Base-by-base conservation (phyloP, 2,329 filamentous ascomycete species). In the Trichothecium sympodiale region DNA sequence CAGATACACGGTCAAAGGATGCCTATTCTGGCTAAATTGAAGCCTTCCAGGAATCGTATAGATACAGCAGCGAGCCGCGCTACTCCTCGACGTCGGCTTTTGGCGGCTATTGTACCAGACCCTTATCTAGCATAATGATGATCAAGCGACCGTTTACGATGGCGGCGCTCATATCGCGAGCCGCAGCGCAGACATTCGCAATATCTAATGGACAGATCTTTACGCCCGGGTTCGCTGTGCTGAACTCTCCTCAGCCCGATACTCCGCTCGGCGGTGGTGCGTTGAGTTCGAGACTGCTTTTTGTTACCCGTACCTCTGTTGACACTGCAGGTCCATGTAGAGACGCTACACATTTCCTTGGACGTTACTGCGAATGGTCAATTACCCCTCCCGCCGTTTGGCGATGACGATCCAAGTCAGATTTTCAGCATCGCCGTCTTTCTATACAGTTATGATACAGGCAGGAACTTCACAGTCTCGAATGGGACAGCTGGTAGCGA, bases 361-460 rank as follows among this genome's bases (percentile, higher is more conserved):
- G 79, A 83, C 45, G 69, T 83, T 17, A 75, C 76, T 4, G 74
- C 74, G 28, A 67, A 82, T 46, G 79, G 79, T 46, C 67, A 70
- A 41, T 61, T 83, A 15, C 64, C 68, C n/a, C 61, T 78, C 12
- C 70, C 74, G 20, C 69, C 73, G 0, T 67, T 73, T 41, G 60
- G 65, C 4, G 49, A 60, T n/a, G 61, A 71, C 44, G 68, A 67
- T 17, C 57, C 68, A 7, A 77, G 70, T 35, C 60, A 65, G 39
- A 74, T 82, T 43, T 65, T 71, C 56, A 76, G 75, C 51, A 74
- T 83, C 48, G 77, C 71, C 38, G 65, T 83, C 39, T 83, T 82
- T 51, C 64, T 83, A 10, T 80, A 71, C 43, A 80, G 75, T 53
- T 77, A 74, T 48, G 51, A 52, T n/a, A 74, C 73, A 0, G 63